Evolutionary conservation across 2,329 filamentous ascomycete genomes (phyloP), one percentile per base, ranked within the genome.

Genomic region (Colletotrichum viniferum): DNA sequence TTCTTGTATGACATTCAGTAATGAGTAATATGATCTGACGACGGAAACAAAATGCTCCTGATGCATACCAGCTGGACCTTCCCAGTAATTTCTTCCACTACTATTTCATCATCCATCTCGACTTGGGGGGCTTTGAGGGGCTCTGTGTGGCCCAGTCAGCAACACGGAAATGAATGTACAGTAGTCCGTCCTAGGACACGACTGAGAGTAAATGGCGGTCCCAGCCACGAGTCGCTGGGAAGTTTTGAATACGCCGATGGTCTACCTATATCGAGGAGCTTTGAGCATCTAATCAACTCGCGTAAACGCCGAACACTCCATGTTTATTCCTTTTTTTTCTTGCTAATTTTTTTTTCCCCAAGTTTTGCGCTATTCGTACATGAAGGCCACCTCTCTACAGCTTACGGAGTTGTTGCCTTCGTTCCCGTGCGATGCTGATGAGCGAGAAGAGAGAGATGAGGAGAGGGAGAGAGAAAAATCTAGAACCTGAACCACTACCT

Each of bases 401-500:
- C 14, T 28, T 38, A 14, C 32, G 69, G 21, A 43, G 63, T 64
- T 63, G 52, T 32, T 61, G 55, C 65, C 58, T 60, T 77, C 68
- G 21, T 60, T 62, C 36, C 67, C 61, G 43, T 64, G 52, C 68
- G 61, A 32, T 66, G 71, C 32, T 63, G 18, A 62, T 43, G 66
- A 62, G 30, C 26, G 52, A 62, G n/a, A 34, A 30, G 43, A 16
- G 24, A n/a, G 14, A 38, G 26, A 72, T 38, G 36, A 0, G 36
- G 34, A 12, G 24, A 56, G 26, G 67, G 61, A 73, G 52, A 55
- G 64, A 73, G 52, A 55, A 60, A 32, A 66, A 28, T 76, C 73
- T 76, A 76, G 70, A 70, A 74, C 32, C 71, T 74, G 43, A 69
- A 60, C 38, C 71, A 73, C 36, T 34, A 36, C 61, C 71, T 58